phyloP scores from a whole-genome alignment of 2,329 filamentous ascomycete genomes.

The Pseudogymnoascus pannorum region DNA sequence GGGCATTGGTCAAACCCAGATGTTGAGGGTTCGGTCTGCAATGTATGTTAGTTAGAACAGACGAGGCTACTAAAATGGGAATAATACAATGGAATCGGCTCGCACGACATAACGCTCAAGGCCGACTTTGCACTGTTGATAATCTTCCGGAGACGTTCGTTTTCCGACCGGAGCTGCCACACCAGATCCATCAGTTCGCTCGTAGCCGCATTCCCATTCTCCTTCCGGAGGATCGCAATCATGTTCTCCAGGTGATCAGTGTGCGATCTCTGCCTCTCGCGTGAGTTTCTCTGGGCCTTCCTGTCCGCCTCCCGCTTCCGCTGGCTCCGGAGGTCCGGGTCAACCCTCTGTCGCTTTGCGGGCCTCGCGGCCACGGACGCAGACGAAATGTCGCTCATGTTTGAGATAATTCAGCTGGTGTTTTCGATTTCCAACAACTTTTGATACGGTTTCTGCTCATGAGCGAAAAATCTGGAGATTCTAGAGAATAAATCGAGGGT shows the following conservation, averaged over 20 bases:
- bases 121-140: constrained; percentile 16
- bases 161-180: constrained; percentile 13
- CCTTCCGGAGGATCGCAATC: constrained; percentile 16
- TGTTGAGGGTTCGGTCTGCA: not conserved
- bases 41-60: not conserved
- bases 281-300: constrained; percentile 18
- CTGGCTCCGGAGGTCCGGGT: constrained; percentile 1
- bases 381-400: constrained; percentile 19
- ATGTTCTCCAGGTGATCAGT: constrained; percentile 18
- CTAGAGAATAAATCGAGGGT: not conserved
- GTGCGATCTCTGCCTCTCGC: constrained; percentile 17
- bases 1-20: not conserved
- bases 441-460: not conserved
- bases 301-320: constrained; percentile 18
- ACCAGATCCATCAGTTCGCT: constrained; percentile 17
- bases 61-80: not conserved
- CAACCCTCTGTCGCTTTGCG: not conserved
- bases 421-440: not conserved
- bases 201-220: constrained; percentile 14
- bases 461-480: not conserved
- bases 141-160: constrained; percentile 17
- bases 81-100: not conserved
- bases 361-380: constrained; percentile 25
- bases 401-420: not conserved
- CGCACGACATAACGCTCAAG: constrained; percentile 7